A percentile compares a stretch with the other conserved stretches of the same genome.
phyloP scores from a whole-genome alignment of 176 grass and related monocot genomes.

The Olyra latifolia region DNA sequence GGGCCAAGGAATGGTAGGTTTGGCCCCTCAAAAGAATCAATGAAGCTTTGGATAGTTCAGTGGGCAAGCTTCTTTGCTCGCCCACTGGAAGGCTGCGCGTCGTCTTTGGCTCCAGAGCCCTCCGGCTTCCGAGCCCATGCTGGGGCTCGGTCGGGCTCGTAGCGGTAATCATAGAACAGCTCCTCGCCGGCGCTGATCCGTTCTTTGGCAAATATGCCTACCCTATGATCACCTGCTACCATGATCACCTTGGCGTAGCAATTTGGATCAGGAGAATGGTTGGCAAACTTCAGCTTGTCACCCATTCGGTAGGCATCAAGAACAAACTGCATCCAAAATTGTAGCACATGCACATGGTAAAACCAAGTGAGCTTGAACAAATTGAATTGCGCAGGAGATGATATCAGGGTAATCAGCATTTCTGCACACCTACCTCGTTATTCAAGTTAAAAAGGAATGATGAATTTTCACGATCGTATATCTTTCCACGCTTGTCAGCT shows the following conservation, averaged over 20 bases:
- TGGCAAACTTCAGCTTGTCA: constrained; percentile 96
- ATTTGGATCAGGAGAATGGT: constrained; percentile 93
- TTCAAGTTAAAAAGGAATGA: constrained; percentile 98
- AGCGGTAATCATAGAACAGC: constrained; percentile 90
- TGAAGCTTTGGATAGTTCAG: constrained; percentile 24
- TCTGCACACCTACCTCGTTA: constrained; percentile 64
- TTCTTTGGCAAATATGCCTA: constrained; percentile 98
- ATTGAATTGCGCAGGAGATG: not conserved
- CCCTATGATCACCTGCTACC: constrained; percentile 90
- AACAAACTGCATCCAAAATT: constrained; percentile 73
- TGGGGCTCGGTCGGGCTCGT: constrained; percentile 79
- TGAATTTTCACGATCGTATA: constrained; percentile 95
- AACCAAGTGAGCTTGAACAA: not conserved
- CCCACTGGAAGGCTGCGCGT: constrained; percentile 60
- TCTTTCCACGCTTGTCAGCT: constrained; percentile 96
- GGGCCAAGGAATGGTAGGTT: constrained; percentile 9
- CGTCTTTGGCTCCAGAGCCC: constrained; percentile 55
- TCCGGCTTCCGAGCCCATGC: constrained; percentile 94
- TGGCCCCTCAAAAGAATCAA: constrained; percentile 26
- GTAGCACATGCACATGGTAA: not conserved
- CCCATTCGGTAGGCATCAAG: constrained; percentile 95
- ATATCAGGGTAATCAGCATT: not conserved
- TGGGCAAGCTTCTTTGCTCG: constrained; percentile 89
- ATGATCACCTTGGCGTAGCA: constrained; percentile 98
- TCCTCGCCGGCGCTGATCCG: constrained; percentile 77